Conservation (phyloP, 176 grass and related monocot genomes). For the Oryza nivara region DNA sequence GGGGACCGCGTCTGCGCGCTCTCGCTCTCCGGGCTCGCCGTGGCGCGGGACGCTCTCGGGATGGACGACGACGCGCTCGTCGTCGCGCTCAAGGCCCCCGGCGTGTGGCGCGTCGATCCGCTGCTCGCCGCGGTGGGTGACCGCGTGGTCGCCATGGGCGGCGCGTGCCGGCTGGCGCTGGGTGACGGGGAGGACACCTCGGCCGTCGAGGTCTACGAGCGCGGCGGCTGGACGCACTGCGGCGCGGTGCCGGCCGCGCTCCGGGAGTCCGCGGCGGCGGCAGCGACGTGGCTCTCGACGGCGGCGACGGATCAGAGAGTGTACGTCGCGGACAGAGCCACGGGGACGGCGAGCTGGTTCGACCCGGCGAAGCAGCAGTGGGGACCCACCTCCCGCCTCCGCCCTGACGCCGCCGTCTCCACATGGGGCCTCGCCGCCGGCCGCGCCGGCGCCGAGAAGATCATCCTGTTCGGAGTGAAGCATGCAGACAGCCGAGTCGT, state of each 20-base stretch:
- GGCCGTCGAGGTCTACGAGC: constrained; percentile 68
- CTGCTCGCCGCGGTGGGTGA: constrained; percentile 65
- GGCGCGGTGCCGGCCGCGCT: constrained; percentile 65
- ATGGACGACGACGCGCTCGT: background rate
- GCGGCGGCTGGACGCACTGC: constrained; percentile 47
- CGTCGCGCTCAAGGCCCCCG: constrained; percentile 45
- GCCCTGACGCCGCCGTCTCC: constrained; percentile 29
- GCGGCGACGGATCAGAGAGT: constrained; percentile 55
- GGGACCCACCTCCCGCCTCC: constrained; percentile 50
- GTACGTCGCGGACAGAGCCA: constrained; percentile 56
- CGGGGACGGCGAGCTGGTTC: constrained; percentile 69
- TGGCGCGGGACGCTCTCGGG: constrained; percentile 61
- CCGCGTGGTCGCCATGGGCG: constrained; percentile 70
- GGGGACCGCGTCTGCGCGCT: constrained; percentile 53
- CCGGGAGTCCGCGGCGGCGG: constrained; percentile 37
- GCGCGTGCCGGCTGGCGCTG: constrained; percentile 69
- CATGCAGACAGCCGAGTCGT: constrained; percentile 22
- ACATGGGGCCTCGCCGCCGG: constrained; percentile 54
- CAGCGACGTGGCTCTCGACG: constrained; percentile 69
- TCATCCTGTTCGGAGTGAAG: constrained; percentile 65
- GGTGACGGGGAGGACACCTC: constrained; percentile 47
- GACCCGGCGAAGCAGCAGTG: constrained; percentile 62
- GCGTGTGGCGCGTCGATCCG: constrained; percentile 73
- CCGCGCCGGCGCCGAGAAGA: constrained; percentile 20
- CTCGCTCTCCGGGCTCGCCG: constrained; percentile 45